phyloP scores from a whole-genome alignment of 164 flowering plant genomes.

The Vitis rupestris region DNA sequence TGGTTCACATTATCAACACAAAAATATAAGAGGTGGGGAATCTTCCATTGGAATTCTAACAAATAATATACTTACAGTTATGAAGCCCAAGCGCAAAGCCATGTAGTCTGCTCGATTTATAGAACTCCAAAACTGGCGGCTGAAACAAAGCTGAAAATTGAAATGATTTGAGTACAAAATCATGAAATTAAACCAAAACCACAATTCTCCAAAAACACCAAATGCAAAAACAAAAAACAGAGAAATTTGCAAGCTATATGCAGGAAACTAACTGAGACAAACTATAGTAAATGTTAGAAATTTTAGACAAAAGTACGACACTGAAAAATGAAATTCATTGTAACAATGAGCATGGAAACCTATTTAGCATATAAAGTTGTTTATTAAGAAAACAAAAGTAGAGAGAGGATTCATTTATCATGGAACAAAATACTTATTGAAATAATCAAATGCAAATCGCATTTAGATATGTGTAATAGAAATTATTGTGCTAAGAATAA shows the following conservation, averaged over 20 bases:
- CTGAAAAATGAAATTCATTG: neutral
- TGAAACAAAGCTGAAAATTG: conserved; percentile 75
- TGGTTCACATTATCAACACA: too few species aligned
- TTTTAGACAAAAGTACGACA: too few species aligned
- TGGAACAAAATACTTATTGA: neutral
- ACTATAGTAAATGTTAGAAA: too few species aligned
- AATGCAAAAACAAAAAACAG: too few species aligned
- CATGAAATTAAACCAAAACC: neutral
- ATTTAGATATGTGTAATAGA: too few species aligned
- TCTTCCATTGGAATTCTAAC: neutral
- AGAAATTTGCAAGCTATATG: too few species aligned
- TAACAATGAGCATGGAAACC: neutral
- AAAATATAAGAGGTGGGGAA: neutral
- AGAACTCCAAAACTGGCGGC: conserved; percentile 85
- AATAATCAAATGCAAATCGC: neutral
- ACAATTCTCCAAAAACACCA: neutral
- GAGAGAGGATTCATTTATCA: neutral
- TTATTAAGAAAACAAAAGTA: neutral
- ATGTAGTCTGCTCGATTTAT: conserved; percentile 73
- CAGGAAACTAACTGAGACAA: too few species aligned
- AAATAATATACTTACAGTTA: conserved; percentile 50
- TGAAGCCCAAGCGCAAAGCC: conserved; percentile 82
- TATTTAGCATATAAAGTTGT: neutral
- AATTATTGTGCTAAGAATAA: too few species aligned
- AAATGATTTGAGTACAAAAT: neutral